Percentiles rank a stretch among this genome's conserved stretches.
These are phyloP conservation scores for Fraxinus ornus DNA, from an alignment of 305 asterid species.

Conservation along the genomic window DNA sequence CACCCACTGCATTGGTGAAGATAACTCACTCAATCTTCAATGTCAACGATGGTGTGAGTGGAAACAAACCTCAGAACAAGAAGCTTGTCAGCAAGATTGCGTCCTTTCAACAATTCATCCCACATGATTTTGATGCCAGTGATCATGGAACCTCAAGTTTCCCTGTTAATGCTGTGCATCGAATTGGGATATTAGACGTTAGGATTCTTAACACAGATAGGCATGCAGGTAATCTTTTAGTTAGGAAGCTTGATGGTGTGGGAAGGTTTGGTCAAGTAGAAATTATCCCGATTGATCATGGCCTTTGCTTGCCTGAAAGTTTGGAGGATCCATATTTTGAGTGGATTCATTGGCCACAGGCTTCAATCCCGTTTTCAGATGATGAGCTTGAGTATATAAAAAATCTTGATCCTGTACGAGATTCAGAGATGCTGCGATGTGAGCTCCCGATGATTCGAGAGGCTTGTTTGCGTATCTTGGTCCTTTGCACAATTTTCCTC, in stretches of 20 bases:
- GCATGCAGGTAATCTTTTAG: slow-evolving; percentile 92
- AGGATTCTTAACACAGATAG: slow-evolving; percentile 95
- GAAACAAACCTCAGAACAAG: slow-evolving; percentile 48
- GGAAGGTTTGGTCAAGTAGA: slow-evolving; percentile 91
- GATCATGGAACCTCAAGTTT: slow-evolving; percentile 95
- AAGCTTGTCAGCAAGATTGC: slow-evolving; percentile 85
- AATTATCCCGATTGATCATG: slow-evolving; percentile 88
- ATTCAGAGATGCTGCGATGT: slow-evolving; percentile 66
- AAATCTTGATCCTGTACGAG: slow-evolving; percentile 67
- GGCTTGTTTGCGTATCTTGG: slow-evolving; percentile 80
- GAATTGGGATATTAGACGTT: slow-evolving; percentile 88
- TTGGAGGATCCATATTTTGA: slow-evolving; percentile 96
- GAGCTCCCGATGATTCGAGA: slow-evolving; percentile 95
- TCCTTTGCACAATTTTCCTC: slow-evolving; percentile 77
- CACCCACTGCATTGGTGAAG: slow-evolving; percentile 93
- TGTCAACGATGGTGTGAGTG: slow-evolving; percentile 80
- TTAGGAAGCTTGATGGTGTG: slow-evolving; percentile 72
- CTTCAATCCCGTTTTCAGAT: slow-evolving; percentile 89
- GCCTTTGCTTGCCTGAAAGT: slow-evolving; percentile 92
- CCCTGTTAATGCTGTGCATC: slow-evolving; percentile 86
- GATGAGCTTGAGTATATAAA: slow-evolving; percentile 82
- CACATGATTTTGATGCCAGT: slow-evolving; percentile 89
- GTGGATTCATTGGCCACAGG: slow-evolving; percentile 99
- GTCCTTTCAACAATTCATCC: slow-evolving; percentile 79
- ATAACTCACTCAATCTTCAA: slow-evolving; percentile 86